Percentiles rank a stretch among this genome's conserved stretches.
Conservation (phyloP, 2,329 filamentous ascomycete genomes). For the Colletotrichum somersetense region DNA sequence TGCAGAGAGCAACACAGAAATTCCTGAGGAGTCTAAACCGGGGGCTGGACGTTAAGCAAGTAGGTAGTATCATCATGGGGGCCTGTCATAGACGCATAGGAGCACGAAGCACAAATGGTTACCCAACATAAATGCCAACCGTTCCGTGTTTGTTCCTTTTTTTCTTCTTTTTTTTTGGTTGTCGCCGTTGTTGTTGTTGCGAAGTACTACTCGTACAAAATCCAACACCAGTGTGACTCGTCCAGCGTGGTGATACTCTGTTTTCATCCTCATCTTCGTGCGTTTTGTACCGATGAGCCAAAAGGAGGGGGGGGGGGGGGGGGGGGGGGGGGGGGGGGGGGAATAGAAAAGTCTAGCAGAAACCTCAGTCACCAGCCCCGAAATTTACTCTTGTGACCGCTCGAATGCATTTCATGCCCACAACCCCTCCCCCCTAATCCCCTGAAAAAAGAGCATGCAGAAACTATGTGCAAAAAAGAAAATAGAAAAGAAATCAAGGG, state of each 20-base stretch:
- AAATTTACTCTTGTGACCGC: constrained; percentile 33
- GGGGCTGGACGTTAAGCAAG: background rate
- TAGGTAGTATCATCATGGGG: background rate
- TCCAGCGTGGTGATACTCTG: constrained; percentile 8
- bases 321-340: background rate
- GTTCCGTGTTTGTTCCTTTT: constrained; percentile 33
- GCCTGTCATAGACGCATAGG: background rate
- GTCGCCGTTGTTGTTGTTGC: background rate
- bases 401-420: constrained; percentile 40
- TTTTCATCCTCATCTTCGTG: constrained; percentile 25
- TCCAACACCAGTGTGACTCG: constrained; percentile 14
- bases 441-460: constrained; percentile 35
- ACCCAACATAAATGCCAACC: constrained; percentile 22
- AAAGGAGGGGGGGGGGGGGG: background rate
- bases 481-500: constrained; percentile 9
- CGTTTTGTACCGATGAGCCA: constrained; percentile 12
- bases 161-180: background rate
- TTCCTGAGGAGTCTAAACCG: background rate
- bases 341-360: constrained; percentile 30
- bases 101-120: background rate
- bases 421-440: background rate
- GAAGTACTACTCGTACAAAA: constrained; percentile 33
- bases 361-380: constrained; percentile 29
- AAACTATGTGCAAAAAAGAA: constrained; percentile 33
- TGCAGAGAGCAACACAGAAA: background rate